Conservation (phyloP, 148 eudicot genomes). For the Rhododendron griersonianum region DNA sequence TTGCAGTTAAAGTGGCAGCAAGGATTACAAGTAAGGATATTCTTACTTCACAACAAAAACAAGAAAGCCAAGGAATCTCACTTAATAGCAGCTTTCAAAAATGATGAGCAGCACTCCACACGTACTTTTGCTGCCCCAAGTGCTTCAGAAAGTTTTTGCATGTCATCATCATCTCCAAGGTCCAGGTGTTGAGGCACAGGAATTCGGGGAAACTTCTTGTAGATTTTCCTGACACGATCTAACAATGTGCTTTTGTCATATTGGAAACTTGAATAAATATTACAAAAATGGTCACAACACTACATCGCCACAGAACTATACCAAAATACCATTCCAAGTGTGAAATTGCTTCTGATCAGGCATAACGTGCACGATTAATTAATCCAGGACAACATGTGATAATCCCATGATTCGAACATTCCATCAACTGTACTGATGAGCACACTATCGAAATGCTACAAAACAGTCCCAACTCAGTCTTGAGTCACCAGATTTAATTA, state of each 20-base stretch:
- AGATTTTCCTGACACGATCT: constrained; percentile 84
- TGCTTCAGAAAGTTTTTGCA: constrained; percentile 83
- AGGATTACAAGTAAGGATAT: neutral
- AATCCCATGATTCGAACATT: neutral
- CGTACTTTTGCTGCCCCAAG: constrained; percentile 86
- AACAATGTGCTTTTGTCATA: constrained; percentile 26
- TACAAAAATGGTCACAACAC: neutral
- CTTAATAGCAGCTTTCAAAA: constrained; percentile 85
- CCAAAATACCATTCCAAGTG: neutral
- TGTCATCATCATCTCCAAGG: constrained; percentile 71
- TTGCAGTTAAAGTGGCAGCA: neutral
- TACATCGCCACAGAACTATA: neutral
- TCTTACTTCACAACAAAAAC: neutral
- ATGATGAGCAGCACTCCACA: constrained; percentile 82
- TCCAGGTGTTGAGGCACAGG: constrained; percentile 67
- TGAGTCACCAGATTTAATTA: neutral
- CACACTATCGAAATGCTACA: neutral
- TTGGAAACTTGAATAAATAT: neutral
- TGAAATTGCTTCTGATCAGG: neutral
- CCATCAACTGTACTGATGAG: neutral
- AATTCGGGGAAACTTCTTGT: constrained; percentile 66
- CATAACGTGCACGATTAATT: neutral
- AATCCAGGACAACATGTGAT: neutral
- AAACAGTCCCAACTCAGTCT: neutral
- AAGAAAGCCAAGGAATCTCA: constrained; percentile 24